Conservation (phyloP, 2,329 filamentous ascomycete genomes). For the Hypoxylon sp. region DNA sequence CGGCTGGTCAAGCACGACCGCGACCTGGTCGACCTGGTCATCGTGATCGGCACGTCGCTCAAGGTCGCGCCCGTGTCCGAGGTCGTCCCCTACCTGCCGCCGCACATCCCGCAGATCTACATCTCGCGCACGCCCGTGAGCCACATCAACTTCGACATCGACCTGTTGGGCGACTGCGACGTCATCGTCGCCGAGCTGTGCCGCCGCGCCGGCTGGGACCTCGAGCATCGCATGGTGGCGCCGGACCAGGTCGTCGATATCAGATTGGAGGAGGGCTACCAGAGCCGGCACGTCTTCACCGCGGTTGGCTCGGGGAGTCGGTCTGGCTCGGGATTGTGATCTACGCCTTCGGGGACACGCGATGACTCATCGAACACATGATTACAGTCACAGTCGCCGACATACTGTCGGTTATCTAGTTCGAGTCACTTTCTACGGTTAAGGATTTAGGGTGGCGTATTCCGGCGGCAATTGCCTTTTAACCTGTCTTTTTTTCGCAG, state of each 20-base stretch:
- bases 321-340: constrained; percentile 5
- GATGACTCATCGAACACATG: background rate
- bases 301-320: constrained; percentile 35
- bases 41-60: constrained; percentile 95
- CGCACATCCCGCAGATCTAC: constrained; percentile 90
- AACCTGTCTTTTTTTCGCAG: constrained; percentile 17
- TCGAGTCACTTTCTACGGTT: constrained; percentile 1
- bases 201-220: constrained; percentile 82
- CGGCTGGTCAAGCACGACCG: constrained; percentile 87
- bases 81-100: constrained; percentile 84
- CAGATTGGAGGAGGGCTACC: constrained; percentile 62
- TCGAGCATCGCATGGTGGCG: constrained; percentile 88
- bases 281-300: constrained; percentile 62
- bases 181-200: constrained; percentile 90
- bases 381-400: background rate
- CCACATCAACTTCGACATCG: constrained; percentile 96
- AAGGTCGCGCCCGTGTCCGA: constrained; percentile 97
- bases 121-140: constrained; percentile 86
- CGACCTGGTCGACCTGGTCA: constrained; percentile 85
- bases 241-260: constrained; percentile 73
- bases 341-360: background rate
- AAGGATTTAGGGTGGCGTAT: background rate
- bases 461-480: background rate
- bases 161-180: constrained; percentile 95
- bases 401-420: background rate